Conservation (phyloP, 2,329 filamentous ascomycete genomes). For the Aspergillus pseudoviridinutans region DNA sequence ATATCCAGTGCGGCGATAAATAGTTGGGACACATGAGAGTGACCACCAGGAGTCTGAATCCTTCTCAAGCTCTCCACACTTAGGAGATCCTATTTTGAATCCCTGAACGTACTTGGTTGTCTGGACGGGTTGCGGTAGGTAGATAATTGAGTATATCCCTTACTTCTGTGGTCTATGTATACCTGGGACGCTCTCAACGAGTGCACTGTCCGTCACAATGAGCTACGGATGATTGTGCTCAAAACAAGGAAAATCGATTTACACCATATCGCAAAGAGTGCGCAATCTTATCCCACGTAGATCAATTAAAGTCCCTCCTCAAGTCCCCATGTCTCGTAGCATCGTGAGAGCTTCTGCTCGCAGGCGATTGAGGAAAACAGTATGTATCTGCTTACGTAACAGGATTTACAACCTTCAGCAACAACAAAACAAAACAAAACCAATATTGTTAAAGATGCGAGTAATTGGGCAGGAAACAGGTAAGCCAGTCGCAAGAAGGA, state of each 20-base stretch:
- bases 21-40: not conserved
- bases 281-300: not conserved
- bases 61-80: not conserved
- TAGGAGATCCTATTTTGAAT: not conserved
- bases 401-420: constrained; percentile 2
- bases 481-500: not conserved
- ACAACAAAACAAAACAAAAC: constrained; percentile 1
- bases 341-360: not conserved
- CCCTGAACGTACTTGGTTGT: not conserved
- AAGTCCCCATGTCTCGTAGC: not conserved
- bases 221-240: not conserved
- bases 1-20: not conserved
- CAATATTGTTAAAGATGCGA: not conserved
- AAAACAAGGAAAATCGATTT: not conserved
- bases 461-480: not conserved
- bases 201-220: not conserved
- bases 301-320: not conserved
- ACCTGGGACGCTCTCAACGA: not conserved
- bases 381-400: constrained; percentile 4
- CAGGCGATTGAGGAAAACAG: not conserved
- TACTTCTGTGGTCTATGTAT: not conserved
- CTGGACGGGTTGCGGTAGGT: not conserved
- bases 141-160: not conserved
- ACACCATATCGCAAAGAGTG: not conserved
- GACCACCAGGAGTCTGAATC: not conserved